Conservation (phyloP, 495 filamentous ascomycete species). For the Sphaerosporella brunnea region DNA sequence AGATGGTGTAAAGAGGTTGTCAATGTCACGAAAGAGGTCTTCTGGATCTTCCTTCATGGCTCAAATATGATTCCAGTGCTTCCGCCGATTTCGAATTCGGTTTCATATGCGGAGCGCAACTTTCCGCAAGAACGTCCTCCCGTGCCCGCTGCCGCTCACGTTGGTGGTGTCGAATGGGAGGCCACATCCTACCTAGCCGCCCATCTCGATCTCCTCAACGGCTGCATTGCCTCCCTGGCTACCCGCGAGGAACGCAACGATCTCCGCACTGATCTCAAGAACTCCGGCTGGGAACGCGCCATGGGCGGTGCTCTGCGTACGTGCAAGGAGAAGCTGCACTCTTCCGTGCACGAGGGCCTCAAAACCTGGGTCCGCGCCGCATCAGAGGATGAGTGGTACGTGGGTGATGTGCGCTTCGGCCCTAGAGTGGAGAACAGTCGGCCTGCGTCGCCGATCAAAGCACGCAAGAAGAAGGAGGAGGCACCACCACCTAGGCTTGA, state of each 20-base stretch:
- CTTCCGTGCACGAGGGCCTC: constrained; percentile 66
- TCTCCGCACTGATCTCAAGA: constrained; percentile 54
- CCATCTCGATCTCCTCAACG: constrained; percentile 86
- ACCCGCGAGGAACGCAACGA: constrained; percentile 54
- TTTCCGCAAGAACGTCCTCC: constrained; percentile 81
- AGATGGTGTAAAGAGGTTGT: constrained; percentile 86
- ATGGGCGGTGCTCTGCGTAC: constrained; percentile 69
- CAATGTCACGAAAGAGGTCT: constrained; percentile 92
- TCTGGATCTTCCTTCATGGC: constrained; percentile 97
- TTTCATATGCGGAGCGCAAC: constrained; percentile 46
- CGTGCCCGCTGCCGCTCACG: constrained; percentile 86
- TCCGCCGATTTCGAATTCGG: constrained; percentile 6
- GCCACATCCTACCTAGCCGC: constrained; percentile 87
- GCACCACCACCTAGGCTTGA: constrained; percentile 4
- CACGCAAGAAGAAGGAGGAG: constrained; percentile 4
- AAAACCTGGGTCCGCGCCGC: constrained; percentile 82
- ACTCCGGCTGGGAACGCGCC: constrained; percentile 80
- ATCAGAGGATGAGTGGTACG: constrained; percentile 68
- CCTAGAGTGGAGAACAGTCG: constrained; percentile 10
- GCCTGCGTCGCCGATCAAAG: constrained; percentile 1
- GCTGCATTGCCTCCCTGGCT: constrained; percentile 67
- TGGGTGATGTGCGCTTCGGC: constrained; percentile 20
- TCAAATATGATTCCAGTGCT: constrained; percentile 53
- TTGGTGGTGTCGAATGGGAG: constrained; percentile 97
- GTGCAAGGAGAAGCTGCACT: constrained; percentile 95